Evolutionary conservation across 805 yeast genomes (phyloP), one percentile per base, ranked within the genome.

Genomic region (Yarrowia alimentaria): DNA sequence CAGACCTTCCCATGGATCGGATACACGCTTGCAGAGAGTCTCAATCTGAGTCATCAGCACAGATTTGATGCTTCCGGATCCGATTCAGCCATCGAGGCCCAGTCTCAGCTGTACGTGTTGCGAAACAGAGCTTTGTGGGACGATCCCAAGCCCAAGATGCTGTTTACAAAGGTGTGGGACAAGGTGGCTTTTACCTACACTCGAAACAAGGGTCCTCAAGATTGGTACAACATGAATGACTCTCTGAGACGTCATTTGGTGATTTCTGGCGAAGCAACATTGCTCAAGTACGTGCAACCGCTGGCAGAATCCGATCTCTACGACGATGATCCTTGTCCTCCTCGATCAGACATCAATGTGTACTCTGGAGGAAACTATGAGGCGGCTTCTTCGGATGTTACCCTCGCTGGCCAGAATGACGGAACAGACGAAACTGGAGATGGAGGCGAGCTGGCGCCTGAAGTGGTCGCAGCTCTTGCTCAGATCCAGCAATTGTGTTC

Each of bases 1-100:
- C 18, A 32, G 19, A 47, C 31, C 8, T 47, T 47, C 33, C 51
- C 51, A 7, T 47, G 51, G 51, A 34, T 47, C 13, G 51, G 42
- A 25, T 25, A 33, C 33, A 25, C 33, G n/a, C 40, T 47, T 18
- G 51, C 51, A n/a, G 42, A 47, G 33, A 28, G 33, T 26, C 50
- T 43, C 6, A 29, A 30, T n/a, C 29, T 32, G 12, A 22, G 17
- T n/a, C 26, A 43, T 13, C 29, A 43, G n/a, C 35, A 43, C 21
- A 7, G 37, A 10, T 30, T 30, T 17, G 35, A 43, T 37, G 20
- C 29, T 5, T 31, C 37, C 1, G 50, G 37, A 33, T 30, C 37
- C 3, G 30, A 12, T 30, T 31, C 50, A n/a, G 37, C 50, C 4
- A 31, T 43, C 16, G 37, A 43, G 8, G 50, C 37, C 22, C 50